These are phyloP conservation scores for Camellia sinensis DNA, from an alignment of 148 eudicot genomes.

Conservation along the genomic window DNA sequence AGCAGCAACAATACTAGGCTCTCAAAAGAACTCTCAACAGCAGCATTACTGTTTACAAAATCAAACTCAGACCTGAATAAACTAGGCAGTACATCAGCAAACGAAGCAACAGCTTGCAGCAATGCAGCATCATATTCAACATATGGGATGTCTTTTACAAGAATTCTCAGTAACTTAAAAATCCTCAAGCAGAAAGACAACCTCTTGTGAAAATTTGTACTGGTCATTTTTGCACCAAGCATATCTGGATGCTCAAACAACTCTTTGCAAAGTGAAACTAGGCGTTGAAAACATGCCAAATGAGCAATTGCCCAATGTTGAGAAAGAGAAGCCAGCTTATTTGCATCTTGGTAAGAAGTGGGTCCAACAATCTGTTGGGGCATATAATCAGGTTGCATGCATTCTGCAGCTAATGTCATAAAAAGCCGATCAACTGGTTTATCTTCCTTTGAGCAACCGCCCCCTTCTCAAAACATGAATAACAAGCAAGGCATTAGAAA, in stretches of 20 bases:
- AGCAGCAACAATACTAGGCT: slow-evolving; percentile 48
- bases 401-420: slow-evolving; percentile 60
- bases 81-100: slow-evolving; percentile 55
- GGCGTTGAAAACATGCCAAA: slow-evolving; percentile 68
- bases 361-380: slow-evolving; percentile 31
- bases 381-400: slow-evolving; percentile 39
- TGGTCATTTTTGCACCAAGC: slow-evolving; percentile 50
- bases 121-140: slow-evolving; percentile 50
- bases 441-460: slow-evolving; percentile 60
- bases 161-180: slow-evolving; percentile 66
- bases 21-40: slow-evolving; percentile 61
- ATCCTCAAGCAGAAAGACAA: slow-evolving; percentile 55
- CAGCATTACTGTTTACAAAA: slow-evolving; percentile 44
- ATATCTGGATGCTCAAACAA: slow-evolving; percentile 49
- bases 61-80: slow-evolving; percentile 67
- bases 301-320: slow-evolving; percentile 83
- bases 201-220: slow-evolving; percentile 44
- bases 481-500: slow-evolving; percentile 3
- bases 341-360: slow-evolving; percentile 37
- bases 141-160: slow-evolving; percentile 49
- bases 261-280: slow-evolving; percentile 48
- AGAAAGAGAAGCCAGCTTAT: slow-evolving; percentile 52
- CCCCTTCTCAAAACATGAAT: slow-evolving; percentile 46
- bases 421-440: slow-evolving; percentile 68
- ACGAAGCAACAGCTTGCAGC: slow-evolving; percentile 61